Evolutionary conservation across 2,329 filamentous ascomycete genomes (phyloP).

Genomic region (Rutstroemia sp.): DNA sequence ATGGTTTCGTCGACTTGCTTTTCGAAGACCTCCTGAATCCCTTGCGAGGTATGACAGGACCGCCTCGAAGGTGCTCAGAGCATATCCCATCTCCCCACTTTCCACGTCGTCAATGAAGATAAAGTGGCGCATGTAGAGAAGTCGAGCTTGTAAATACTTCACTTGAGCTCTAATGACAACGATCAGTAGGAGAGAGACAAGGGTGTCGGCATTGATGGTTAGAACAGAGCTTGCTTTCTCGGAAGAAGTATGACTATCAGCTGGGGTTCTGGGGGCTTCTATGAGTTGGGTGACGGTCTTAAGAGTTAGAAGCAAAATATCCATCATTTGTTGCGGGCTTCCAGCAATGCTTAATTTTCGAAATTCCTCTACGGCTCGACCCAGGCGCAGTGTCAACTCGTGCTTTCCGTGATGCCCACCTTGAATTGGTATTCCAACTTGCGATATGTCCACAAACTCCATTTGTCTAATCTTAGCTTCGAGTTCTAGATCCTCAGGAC

Average conservation of each 20-base stretch:
- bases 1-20: constrained; percentile 79
- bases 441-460: constrained; percentile 87
- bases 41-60: constrained; percentile 81
- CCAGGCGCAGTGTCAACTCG: constrained; percentile 69
- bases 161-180: constrained; percentile 90
- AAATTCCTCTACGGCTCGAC: constrained; percentile 79
- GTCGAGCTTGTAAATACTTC: constrained; percentile 75
- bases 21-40: constrained; percentile 74
- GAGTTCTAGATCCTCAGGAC: constrained; percentile 76
- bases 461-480: constrained; percentile 89
- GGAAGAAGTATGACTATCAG: constrained; percentile 24
- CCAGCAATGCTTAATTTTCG: constrained; percentile 71
- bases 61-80: constrained; percentile 90
- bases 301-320: constrained; percentile 39
- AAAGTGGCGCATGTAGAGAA: constrained; percentile 95
- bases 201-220: constrained; percentile 72
- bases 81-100: constrained; percentile 91
- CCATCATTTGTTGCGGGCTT: constrained; percentile 33
- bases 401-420: constrained; percentile 72
- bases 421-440: constrained; percentile 82
- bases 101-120: constrained; percentile 98
- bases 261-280: constrained; percentile 37
- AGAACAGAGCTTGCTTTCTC: constrained; percentile 41
- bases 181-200: constrained; percentile 84
- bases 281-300: constrained; percentile 72